Conservation (phyloP, 2,329 filamentous ascomycete genomes). For the Akanthomyces dipterigenus region DNA sequence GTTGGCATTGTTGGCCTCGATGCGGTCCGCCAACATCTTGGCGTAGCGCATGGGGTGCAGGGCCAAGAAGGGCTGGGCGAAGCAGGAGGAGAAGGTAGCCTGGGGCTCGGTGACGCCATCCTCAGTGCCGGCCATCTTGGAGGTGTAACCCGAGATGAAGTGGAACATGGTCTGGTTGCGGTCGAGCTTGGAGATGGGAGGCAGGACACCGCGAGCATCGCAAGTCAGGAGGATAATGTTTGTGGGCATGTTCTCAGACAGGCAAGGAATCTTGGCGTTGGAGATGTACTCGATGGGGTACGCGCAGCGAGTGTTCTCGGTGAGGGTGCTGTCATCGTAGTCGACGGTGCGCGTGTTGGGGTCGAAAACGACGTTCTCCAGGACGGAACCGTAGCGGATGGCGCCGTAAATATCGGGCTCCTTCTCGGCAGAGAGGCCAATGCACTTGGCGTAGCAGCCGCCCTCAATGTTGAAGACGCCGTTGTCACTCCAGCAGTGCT, state of each 20-base stretch:
- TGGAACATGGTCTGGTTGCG: constrained; percentile 98
- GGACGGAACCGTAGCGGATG: constrained; percentile 92
- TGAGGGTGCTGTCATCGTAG: constrained; percentile 91
- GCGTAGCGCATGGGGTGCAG: constrained; percentile 99
- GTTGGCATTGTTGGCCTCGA: constrained; percentile 87
- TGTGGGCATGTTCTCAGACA: constrained; percentile 78
- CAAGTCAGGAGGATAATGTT: constrained; percentile 99
- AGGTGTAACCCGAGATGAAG: constrained; percentile 99
- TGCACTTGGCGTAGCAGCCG: constrained; percentile 98
- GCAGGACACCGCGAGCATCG: constrained; percentile 93
- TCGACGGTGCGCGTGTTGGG: constrained; percentile 82
- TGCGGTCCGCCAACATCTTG: constrained; percentile 97
- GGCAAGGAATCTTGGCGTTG: constrained; percentile 97
- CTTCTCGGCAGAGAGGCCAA: constrained; percentile 96
- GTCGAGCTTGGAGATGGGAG: constrained; percentile 95
- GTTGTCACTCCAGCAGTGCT: constrained; percentile 98
- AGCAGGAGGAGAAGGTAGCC: constrained; percentile 98
- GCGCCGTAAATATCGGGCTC: constrained; percentile 96
- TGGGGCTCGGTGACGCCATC: constrained; percentile 95
- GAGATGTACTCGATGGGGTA: constrained; percentile 99
- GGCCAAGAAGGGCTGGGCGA: constrained; percentile 97
- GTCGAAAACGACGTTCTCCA: constrained; percentile 98
- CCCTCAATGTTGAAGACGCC: constrained; percentile 99
- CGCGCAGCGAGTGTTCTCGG: constrained; percentile 96
- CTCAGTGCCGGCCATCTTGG: constrained; percentile 99